A percentile compares a stretch with the other conserved stretches of the same genome.
Conservation (phyloP, 2,329 filamentous ascomycete species). For the Monilinia polystroma region DNA sequence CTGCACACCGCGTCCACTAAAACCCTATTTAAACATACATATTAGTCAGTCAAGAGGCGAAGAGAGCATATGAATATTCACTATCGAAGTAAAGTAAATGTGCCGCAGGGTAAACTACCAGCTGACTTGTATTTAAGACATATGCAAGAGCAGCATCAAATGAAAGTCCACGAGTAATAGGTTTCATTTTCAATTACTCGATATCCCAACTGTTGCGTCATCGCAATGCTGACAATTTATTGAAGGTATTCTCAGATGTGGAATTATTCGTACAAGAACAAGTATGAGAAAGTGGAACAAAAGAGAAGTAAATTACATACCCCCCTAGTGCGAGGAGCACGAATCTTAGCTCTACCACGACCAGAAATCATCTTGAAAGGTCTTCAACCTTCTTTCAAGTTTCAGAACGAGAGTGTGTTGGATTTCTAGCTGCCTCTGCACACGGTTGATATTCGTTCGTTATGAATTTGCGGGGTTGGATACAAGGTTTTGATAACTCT, state of each 20-base stretch:
- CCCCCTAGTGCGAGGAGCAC: conserved; percentile 56
- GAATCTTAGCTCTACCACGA: conserved; percentile 58
- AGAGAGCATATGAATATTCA: not conserved
- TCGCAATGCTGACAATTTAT: not conserved
- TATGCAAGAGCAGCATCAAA: conserved; percentile 6
- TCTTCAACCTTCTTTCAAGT: not conserved
- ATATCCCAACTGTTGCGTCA: not conserved
- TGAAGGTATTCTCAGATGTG: not conserved
- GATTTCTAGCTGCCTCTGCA: not conserved
- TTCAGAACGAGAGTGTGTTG: not conserved
- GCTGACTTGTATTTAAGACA: conserved; percentile 9
- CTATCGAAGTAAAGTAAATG: not conserved
- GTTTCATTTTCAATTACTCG: not conserved
- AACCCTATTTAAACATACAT: conserved; percentile 46
- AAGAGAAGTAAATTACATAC: conserved; percentile 48
- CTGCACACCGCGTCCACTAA: conserved; percentile 53
- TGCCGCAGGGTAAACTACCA: conserved; percentile 7
- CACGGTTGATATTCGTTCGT: not conserved
- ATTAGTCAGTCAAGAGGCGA: conserved; percentile 21
- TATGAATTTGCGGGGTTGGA: conserved; percentile 11
- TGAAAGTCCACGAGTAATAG: not conserved
- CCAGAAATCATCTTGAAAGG: conserved; percentile 49
- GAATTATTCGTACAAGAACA: not conserved
- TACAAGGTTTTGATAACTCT: conserved; percentile 18
- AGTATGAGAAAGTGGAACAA: conserved; percentile 13